phyloP scores from a whole-genome alignment of 1,284 basidiomycete genomes.

The Rhodotorula sp. region DNA sequence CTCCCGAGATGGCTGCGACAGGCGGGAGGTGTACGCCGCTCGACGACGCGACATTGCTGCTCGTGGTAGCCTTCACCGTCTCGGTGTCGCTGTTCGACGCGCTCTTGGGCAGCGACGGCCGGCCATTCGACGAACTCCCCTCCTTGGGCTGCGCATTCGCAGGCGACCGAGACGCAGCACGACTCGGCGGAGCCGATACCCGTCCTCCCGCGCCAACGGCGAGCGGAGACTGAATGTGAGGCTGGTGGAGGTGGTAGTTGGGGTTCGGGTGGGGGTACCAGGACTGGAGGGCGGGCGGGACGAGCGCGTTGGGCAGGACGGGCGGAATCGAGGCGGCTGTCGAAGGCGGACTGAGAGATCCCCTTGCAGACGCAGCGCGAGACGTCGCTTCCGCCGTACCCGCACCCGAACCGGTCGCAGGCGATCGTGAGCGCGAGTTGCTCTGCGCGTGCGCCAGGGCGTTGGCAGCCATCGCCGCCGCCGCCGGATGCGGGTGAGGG shows the following conservation, averaged over 20 bases:
- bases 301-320: neutral
- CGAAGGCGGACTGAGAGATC: constrained; percentile 15
- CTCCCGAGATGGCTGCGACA: neutral
- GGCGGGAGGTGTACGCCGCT: too few relatives aligned
- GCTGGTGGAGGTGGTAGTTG: constrained; percentile 32
- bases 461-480: constrained; percentile 24
- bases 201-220: constrained; percentile 1
- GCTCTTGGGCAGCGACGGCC: too few relatives aligned
- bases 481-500: constrained; percentile 14
- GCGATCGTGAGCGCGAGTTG: constrained; percentile 32
- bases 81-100: too few relatives aligned
- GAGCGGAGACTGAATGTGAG: constrained; percentile 35
- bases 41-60: too few relatives aligned
- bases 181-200: constrained; percentile 4
- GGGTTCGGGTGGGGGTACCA: constrained; percentile 37
- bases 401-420: neutral
- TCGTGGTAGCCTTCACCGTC: too few relatives aligned
- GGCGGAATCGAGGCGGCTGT: neutral
- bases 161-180: constrained; percentile 12
- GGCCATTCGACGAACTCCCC: too few relatives aligned
- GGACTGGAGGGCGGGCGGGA: neutral
- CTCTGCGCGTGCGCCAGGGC: constrained; percentile 33
- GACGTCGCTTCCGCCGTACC: neutral
- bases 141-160: neutral
- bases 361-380: constrained; percentile 6